Evolutionary conservation across 1,284 basidiomycete species (phyloP), one percentile per base, ranked within the genome.

Genomic region (Ustilago cynodontis): DNA sequence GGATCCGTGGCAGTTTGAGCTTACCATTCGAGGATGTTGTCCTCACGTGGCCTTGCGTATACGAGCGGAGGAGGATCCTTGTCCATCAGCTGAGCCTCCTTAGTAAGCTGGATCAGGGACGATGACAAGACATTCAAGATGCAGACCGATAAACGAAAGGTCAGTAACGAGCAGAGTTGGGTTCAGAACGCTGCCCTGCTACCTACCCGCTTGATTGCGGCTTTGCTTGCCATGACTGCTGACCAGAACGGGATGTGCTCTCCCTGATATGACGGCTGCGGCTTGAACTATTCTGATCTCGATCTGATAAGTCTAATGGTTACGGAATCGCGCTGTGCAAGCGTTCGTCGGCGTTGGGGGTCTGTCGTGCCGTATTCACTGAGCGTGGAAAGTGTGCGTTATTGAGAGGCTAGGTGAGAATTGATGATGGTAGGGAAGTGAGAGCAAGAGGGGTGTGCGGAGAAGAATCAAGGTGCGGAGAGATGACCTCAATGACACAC

Each of bases 31-130:
- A 97, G 87, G 77, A 97, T 95, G 87, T 98, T 95, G 91, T 94
- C 95, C 89, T 97, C 95, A 81, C 96, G 94, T 29, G 95, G 95
- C 49, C 90, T 90, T 47, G 94, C 94, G 91, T 93, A 95, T 52
- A 96, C 92, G 87, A 94, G 96, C 67, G 94, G 94, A 2, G 95
- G 95, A 28, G 95, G 93, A 71, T 94, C 93, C 85, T 89, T 93
- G 88, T 95, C 94, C 94, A 98, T 97, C 58, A 90, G 88, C 83
- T 94, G 90, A 87, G 93, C 95, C 89, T 98, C 95, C 88, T 96
- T 94, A 50, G 89, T 88, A 77, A 94, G 90, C 93, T 94, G 53
- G 39, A 4, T 43, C 18, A 43, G 22, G 6, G 20, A 43, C 0
- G 59, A 50, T 33, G 29, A 59, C 35, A 29, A 35, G 31, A 11